Conservation (phyloP, 2,329 filamentous ascomycete genomes). For the Arachnomyces sp. region DNA sequence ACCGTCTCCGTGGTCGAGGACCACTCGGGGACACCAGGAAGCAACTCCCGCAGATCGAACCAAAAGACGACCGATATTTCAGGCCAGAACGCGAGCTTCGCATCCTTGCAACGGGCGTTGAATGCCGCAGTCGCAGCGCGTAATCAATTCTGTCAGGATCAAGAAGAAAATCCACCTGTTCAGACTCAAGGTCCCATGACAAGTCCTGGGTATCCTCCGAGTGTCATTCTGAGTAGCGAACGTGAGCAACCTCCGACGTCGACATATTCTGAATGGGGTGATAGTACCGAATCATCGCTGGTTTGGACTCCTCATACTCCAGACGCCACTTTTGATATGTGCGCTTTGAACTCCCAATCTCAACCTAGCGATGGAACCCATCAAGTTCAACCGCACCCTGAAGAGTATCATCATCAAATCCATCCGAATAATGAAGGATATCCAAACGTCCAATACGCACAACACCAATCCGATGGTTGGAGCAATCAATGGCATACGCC, state of each 20-base stretch:
- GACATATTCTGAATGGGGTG: constrained; percentile 23
- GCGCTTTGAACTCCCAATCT: constrained; percentile 11
- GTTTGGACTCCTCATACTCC: constrained; percentile 23
- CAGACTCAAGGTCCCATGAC: constrained; percentile 12
- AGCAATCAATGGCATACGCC: constrained; percentile 13
- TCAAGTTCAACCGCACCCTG: too few species aligned
- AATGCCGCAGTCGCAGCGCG: constrained; percentile 35
- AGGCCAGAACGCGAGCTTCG: constrained; percentile 35
- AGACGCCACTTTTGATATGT: constrained; percentile 18
- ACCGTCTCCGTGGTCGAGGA: constrained; percentile 7
- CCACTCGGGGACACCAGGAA: constrained; percentile 14
- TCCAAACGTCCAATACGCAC: constrained; percentile 2
- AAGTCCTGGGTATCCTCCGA: background rate
- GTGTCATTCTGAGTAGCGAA: constrained; percentile 1
- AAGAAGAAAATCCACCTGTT: constrained; percentile 11
- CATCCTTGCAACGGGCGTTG: constrained; percentile 38
- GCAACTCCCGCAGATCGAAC: constrained; percentile 22
- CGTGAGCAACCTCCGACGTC: background rate
- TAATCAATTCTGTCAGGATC: constrained; percentile 21
- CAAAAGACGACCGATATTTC: constrained; percentile 32
- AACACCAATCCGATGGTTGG: constrained; percentile 21
- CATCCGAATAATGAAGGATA: constrained; percentile 9
- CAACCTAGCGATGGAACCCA: too few species aligned
- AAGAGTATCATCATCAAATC: too few species aligned
- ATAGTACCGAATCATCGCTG: constrained; percentile 19